phyloP scores from a whole-genome alignment of 192 early-diverging fungal genomes.

The Phycomyces nitens region DNA sequence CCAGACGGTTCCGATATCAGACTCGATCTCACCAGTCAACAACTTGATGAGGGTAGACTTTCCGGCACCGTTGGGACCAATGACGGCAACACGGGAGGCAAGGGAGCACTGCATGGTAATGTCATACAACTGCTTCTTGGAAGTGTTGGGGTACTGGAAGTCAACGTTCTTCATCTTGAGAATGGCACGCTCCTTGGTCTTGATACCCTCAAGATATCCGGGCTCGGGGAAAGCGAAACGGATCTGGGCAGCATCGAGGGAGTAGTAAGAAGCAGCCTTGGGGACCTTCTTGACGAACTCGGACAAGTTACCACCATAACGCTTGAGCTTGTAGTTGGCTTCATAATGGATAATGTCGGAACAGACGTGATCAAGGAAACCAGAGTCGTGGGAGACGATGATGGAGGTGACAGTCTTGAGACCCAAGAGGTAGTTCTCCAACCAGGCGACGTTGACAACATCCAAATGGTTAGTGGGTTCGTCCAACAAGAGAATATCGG shows the following conservation, averaged over 20 bases:
- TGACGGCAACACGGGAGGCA: conserved; percentile 75
- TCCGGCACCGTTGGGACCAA: conserved; percentile 76
- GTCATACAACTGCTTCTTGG: conserved; percentile 56
- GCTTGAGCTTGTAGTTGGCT: conserved; percentile 64
- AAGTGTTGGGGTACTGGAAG: conserved; percentile 67
- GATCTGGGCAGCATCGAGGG: conserved; percentile 60
- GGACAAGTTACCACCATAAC: conserved; percentile 76
- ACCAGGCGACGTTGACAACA: conserved; percentile 59
- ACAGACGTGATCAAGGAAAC: conserved; percentile 78
- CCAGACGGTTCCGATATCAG: conserved; percentile 70
- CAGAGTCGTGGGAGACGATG: conserved; percentile 86
- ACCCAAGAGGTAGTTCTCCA: conserved; percentile 68
- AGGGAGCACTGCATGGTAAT: conserved; percentile 65
- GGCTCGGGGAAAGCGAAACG: conserved; percentile 73
- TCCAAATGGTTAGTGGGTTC: conserved; percentile 88
- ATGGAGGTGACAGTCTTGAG: conserved; percentile 74
- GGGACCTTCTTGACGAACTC: conserved; percentile 76
- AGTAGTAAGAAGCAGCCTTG: conserved; percentile 76
- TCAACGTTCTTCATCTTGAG: conserved; percentile 71
- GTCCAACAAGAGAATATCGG: conserved; percentile 81
- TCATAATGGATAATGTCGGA: conserved; percentile 87
- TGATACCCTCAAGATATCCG: conserved; percentile 71
- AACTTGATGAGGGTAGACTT: conserved; percentile 73
- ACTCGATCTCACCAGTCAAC: conserved; percentile 74
- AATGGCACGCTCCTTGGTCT: conserved; percentile 72